These are phyloP conservation scores for Fraxinus latifolia DNA, from an alignment of 305 asterid genomes.

Conservation along the genomic window DNA sequence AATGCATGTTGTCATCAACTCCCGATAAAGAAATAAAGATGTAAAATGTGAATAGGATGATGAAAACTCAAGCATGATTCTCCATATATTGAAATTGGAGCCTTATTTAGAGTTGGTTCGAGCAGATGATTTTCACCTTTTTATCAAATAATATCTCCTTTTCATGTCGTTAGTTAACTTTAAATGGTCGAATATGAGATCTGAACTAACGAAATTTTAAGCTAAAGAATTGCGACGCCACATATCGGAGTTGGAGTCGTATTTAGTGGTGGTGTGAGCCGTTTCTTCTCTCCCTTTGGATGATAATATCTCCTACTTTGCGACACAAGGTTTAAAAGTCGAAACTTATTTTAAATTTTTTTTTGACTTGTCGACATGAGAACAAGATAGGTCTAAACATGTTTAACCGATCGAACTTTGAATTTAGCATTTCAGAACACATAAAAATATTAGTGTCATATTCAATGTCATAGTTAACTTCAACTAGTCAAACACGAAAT, in stretches of 20 bases:
- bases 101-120: neutral
- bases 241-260: neutral
- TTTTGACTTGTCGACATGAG: neutral
- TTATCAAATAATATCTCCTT: neutral
- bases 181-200: neutral
- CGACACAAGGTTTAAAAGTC: neutral
- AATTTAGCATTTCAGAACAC: neutral
- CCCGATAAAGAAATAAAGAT: neutral
- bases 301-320: neutral
- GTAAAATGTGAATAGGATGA: neutral
- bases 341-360: neutral
- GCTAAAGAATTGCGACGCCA: neutral
- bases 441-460: neutral
- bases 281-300: neutral
- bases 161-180: neutral
- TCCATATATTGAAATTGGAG: neutral
- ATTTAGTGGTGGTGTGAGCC: neutral
- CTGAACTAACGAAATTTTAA: neutral
- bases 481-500: neutral
- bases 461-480: neutral
- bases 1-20: neutral
- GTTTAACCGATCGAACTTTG: neutral
- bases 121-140: neutral
- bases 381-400: neutral
- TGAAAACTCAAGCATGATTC: neutral